These are phyloP conservation scores for Microthyrium microscopicum DNA, from an alignment of 2,329 filamentous ascomycete genomes.

Conservation along the genomic window DNA sequence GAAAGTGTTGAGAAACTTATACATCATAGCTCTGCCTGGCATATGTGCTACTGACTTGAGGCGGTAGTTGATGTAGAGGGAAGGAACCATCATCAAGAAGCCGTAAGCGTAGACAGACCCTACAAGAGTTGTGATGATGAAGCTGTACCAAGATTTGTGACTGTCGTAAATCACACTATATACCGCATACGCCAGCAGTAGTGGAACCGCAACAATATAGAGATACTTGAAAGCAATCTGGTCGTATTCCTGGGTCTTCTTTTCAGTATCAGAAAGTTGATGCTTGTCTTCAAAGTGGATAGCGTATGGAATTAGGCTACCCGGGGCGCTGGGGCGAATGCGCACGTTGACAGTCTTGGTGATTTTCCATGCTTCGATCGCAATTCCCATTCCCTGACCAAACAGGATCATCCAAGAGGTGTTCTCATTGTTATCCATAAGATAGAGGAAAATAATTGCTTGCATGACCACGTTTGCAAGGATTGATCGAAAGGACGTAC, in stretches of 20 bases:
- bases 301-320: slow-evolving; percentile 59
- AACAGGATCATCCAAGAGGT: slow-evolving; percentile 99
- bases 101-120: slow-evolving; percentile 95
- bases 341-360: slow-evolving; percentile 89
- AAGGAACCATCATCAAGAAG: slow-evolving; percentile 98
- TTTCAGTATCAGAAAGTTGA: slow-evolving; percentile 82
- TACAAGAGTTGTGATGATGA: slow-evolving; percentile 85
- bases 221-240: slow-evolving; percentile 96
- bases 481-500: slow-evolving; percentile 90
- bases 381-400: slow-evolving; percentile 71
- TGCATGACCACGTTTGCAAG: slow-evolving; percentile 98
- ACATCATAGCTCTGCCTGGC: slow-evolving; percentile 90
- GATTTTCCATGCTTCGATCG: slow-evolving; percentile 80
- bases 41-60: slow-evolving; percentile 86
- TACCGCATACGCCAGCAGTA: slow-evolving; percentile 72
- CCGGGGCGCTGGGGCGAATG: slow-evolving; percentile 49
- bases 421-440: slow-evolving; percentile 92
- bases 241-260: slow-evolving; percentile 97
- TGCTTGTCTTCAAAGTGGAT: slow-evolving; percentile 92
- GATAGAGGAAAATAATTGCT: slow-evolving; percentile 82
- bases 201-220: slow-evolving; percentile 77
- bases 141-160: slow-evolving; percentile 98
- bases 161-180: slow-evolving; percentile 87
- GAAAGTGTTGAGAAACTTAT: slow-evolving; percentile 97
- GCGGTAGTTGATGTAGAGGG: slow-evolving; percentile 96